These are phyloP conservation scores for Cyberlindnera maritima DNA, from an alignment of 805 yeast genomes.

Conservation along the genomic window DNA sequence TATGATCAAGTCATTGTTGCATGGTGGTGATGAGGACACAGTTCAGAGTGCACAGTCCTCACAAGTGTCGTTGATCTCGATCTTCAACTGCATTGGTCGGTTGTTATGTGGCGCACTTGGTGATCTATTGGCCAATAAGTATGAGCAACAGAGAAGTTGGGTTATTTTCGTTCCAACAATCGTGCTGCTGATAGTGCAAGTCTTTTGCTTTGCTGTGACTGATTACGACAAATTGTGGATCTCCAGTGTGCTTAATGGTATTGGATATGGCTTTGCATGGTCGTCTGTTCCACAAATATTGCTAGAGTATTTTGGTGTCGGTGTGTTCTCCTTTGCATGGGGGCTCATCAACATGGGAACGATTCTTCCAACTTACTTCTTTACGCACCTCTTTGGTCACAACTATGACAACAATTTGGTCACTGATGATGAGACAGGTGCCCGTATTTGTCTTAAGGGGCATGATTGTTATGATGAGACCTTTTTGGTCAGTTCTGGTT, in stretches of 20 bases:
- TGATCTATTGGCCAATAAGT: conserved; percentile 51
- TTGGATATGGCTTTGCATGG: conserved; percentile 71
- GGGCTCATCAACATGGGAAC: conserved; percentile 71
- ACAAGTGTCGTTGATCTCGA: conserved; percentile 71
- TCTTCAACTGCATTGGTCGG: conserved; percentile 67
- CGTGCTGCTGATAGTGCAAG: conserved; percentile 49
- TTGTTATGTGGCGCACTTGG: conserved; percentile 61
- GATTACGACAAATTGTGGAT: conserved; percentile 41
- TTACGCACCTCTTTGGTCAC: conserved; percentile 62
- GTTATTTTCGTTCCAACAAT: conserved; percentile 51
- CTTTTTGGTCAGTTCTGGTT: conserved; percentile 36
- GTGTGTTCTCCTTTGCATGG: conserved; percentile 67
- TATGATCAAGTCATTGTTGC: conserved; percentile 50
- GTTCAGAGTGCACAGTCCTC: conserved; percentile 58
- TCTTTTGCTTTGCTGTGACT: conserved; percentile 38
- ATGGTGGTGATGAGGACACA: conserved; percentile 18
- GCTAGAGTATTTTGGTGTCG: conserved; percentile 72
- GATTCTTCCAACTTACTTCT: conserved; percentile 53
- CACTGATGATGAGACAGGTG: conserved; percentile 13
- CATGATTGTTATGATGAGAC: conserved; percentile 37
- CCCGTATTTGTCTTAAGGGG: conserved; percentile 25
- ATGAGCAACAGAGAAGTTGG: conserved; percentile 48
- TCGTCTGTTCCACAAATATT: conserved; percentile 74
- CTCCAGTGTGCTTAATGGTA: conserved; percentile 57
- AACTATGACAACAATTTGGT: conserved; percentile 51